These are phyloP conservation scores for Aspergillus bertholletiae DNA, from an alignment of 495 filamentous ascomycete genomes.

Conservation along the genomic window DNA sequence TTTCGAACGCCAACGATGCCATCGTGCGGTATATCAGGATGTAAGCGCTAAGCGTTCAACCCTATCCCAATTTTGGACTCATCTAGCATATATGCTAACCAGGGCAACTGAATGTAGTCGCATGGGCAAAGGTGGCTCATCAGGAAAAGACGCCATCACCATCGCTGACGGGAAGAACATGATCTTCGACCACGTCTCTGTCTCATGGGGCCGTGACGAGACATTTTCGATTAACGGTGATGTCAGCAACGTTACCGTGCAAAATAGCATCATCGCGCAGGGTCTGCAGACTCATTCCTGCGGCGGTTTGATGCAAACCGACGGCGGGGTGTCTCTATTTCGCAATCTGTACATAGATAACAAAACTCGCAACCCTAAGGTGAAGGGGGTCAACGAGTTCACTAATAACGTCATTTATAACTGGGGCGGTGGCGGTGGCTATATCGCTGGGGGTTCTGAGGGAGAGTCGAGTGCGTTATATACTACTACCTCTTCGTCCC, in stretches of 20 bases:
- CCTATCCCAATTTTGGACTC: neutral
- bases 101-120: conserved; percentile 8
- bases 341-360: conserved; percentile 21
- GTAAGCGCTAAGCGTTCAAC: no score
- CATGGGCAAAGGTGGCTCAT: conserved; percentile 12
- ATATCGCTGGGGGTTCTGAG: conserved; percentile 15
- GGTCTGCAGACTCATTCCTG: conserved; percentile 18
- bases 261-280: conserved; percentile 15
- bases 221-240: conserved; percentile 17
- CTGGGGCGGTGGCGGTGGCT: conserved; percentile 19
- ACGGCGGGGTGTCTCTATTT: conserved; percentile 15
- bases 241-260: conserved; percentile 12
- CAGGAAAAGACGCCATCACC: conserved; percentile 14
- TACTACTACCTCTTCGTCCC: neutral
- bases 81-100: neutral
- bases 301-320: conserved; percentile 14
- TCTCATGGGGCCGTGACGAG: conserved; percentile 19
- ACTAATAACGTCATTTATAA: conserved; percentile 17
- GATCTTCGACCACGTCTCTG: conserved; percentile 19
- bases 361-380: conserved; percentile 19
- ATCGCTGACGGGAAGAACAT: conserved; percentile 16
- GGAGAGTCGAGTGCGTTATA: conserved; percentile 9
- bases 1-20: conserved; percentile 16
- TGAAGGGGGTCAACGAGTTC: conserved; percentile 20
- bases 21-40: conserved; percentile 17